Evolutionary conservation across 768 basidiomycete species (phyloP).

Genomic region (Scleroderma citrinum): DNA sequence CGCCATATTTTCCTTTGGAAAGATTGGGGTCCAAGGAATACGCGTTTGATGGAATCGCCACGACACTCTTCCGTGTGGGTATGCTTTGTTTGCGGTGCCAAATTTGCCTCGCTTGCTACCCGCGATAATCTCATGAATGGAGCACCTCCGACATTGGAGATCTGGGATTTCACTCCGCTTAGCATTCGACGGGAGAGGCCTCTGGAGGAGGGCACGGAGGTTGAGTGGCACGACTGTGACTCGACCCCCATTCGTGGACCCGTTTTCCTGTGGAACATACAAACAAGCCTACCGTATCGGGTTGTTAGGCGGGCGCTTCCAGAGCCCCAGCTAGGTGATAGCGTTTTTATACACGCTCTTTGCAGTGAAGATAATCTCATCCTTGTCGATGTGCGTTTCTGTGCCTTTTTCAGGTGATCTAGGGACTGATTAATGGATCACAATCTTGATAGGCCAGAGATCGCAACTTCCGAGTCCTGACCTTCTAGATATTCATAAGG

Average conservation of each 20-base stretch:
- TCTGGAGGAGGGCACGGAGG: slow-evolving; percentile 5
- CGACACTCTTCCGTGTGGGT: slow-evolving; percentile 46
- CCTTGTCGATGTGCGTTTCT: slow-evolving; percentile 38
- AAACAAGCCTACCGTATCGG: slow-evolving; percentile 44
- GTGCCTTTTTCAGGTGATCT: neutral
- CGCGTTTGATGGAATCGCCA: slow-evolving; percentile 36
- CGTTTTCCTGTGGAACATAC: slow-evolving; percentile 37
- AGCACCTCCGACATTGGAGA: slow-evolving; percentile 23
- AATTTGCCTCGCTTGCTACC: slow-evolving; percentile 30
- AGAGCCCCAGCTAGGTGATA: slow-evolving; percentile 5
- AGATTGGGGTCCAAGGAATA: slow-evolving; percentile 46
- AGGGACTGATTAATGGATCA: neutral
- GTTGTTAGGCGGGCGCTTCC: slow-evolving; percentile 24
- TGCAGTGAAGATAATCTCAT: slow-evolving; percentile 54
- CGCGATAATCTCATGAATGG: slow-evolving; percentile 7
- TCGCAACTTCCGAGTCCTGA: slow-evolving; percentile 24
- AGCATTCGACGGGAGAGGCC: slow-evolving; percentile 27
- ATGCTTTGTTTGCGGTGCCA: slow-evolving; percentile 50
- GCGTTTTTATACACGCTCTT: slow-evolving; percentile 32
- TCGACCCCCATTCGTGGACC: slow-evolving; percentile 20
- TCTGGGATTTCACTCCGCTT: slow-evolving; percentile 50
- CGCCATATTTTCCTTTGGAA: slow-evolving; percentile 36
- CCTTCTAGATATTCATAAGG: slow-evolving; percentile 14
- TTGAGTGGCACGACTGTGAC: slow-evolving; percentile 22
- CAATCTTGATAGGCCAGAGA: slow-evolving; percentile 10